Conservation (phyloP, 257 asterid species). For the Ligustrum vulgare region DNA sequence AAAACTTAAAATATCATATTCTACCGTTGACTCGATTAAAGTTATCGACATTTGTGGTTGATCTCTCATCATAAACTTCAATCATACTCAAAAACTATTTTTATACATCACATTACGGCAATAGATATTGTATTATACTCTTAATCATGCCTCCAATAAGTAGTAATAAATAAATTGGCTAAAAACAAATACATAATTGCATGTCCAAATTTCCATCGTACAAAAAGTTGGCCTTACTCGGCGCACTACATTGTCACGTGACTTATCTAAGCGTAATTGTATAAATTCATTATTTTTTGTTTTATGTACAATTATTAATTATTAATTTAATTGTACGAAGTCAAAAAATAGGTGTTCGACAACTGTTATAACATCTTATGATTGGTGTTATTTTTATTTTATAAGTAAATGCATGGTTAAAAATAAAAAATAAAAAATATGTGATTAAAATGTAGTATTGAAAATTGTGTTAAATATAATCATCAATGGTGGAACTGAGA, state of each 20-base stretch:
- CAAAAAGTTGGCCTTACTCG: neutral
- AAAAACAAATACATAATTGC: neutral
- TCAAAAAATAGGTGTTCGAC: too few relatives aligned
- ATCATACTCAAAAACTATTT: conserved; percentile 9
- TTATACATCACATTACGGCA: neutral
- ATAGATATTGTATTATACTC: conserved; percentile 25
- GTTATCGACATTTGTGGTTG: conserved; percentile 15
- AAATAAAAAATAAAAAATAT: too few relatives aligned
- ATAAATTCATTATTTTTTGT: neutral
- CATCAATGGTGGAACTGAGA: too few relatives aligned
- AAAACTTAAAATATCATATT: conserved; percentile 13
- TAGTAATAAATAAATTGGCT: neutral
- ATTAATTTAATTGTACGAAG: neutral
- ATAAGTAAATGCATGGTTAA: too few relatives aligned
- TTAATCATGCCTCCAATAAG: conserved; percentile 16
- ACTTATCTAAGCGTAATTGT: neutral
- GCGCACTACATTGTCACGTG: conserved; percentile 1
- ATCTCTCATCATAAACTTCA: conserved; percentile 20
- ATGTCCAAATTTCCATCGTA: neutral
- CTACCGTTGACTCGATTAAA: conserved; percentile 15
- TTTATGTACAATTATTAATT: neutral
- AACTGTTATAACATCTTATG: too few relatives aligned
- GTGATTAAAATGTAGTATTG: too few relatives aligned
- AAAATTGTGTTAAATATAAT: too few relatives aligned
- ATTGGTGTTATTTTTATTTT: too few relatives aligned